Base-by-base conservation (phyloP, 1,284 basidiomycete genomes). In the Fomitopsis betulina region DNA sequence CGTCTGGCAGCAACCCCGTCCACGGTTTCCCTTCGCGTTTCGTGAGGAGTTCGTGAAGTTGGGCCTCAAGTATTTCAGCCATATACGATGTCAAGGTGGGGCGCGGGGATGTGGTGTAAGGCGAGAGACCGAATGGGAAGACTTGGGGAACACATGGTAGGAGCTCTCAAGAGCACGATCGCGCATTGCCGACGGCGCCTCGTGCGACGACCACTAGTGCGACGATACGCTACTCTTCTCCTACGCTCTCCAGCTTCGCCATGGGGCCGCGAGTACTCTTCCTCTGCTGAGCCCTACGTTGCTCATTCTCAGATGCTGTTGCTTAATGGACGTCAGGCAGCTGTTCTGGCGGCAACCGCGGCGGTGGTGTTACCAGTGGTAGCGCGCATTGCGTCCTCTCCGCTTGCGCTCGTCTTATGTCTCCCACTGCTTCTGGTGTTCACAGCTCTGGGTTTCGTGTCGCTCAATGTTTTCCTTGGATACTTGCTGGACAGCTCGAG, bases 341-440 rank as follows among this genome's bases (percentile, higher is more conserved):
- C 63, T 19, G 15, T 64, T 5, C 23, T 62, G 12, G 54, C 63
- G 6, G 51, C 57, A 21, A 23, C 83, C 33, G 70, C 84, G 25
- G 83, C 82, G 32, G 69, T 86, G 42, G 70, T 80, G 21, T 62
- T 87, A 12, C 86, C 87, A 19, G 61, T 79, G 17, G 60, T 79
- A 54, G 72, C 77, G 32, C 84, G 82, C 50, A 69, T 87, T 40
- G 62, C 85, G 43, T 82, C 86, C 1, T 89, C 86, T 1, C 89
- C 89, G 1, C 65, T 90, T 57, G 73, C 77, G 25, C 75, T 92
- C 55, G 66, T 92, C 58, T 73, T 91, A 55, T 67, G 91, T 58
- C 83, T 82, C 30, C 89, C 85, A 45, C 68, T 84, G 59, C 69
- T 88, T 61, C 65, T 89, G 47, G 53, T 83, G 47, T 57, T 82